Percentiles rank a stretch among this genome's conserved stretches.
phyloP scores from a whole-genome alignment of 129 eudicot species.

The Helianthus tuberosus region DNA sequence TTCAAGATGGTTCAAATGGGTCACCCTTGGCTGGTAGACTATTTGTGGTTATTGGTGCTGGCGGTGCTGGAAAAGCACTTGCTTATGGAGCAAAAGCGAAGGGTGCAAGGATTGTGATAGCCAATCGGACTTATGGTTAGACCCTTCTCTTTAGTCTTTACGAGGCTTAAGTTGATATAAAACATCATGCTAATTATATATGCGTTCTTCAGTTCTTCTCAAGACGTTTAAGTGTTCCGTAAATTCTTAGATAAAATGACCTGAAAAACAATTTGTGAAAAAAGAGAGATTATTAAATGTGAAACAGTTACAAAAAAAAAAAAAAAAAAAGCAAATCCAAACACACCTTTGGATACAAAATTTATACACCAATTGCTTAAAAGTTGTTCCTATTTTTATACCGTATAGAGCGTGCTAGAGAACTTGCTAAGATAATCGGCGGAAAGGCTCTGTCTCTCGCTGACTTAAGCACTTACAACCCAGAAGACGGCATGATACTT shows the following conservation, averaged over 20 bases:
- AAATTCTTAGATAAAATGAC: not conserved
- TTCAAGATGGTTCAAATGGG: slow-evolving; percentile 33
- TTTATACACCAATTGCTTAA: slow-evolving; percentile 3
- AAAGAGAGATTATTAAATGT: not conserved
- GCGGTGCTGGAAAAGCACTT: slow-evolving; percentile 96
- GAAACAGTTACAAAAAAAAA: not conserved
- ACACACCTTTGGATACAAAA: not conserved
- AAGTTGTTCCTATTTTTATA: slow-evolving; percentile 2
- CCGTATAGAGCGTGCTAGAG: slow-evolving; percentile 72
- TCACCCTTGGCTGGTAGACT: slow-evolving; percentile 86
- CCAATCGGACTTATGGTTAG: slow-evolving; percentile 91
- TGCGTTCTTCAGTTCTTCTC: not conserved
- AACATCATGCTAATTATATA: not conserved
- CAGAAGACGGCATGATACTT: slow-evolving; percentile 83
- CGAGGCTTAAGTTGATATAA: not conserved
- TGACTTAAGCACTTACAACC: slow-evolving; percentile 59
- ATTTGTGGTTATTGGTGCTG: slow-evolving; percentile 94
- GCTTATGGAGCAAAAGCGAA: slow-evolving; percentile 95
- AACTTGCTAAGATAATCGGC: slow-evolving; percentile 68
- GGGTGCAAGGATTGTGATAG: slow-evolving; percentile 93
- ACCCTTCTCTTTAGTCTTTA: not conserved
- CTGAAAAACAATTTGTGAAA: not conserved
- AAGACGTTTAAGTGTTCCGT: not conserved
- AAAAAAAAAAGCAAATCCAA: not conserved
- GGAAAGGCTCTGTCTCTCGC: slow-evolving; percentile 81